Conservation (phyloP, 306 rosid species). For the Geum urbanum region DNA sequence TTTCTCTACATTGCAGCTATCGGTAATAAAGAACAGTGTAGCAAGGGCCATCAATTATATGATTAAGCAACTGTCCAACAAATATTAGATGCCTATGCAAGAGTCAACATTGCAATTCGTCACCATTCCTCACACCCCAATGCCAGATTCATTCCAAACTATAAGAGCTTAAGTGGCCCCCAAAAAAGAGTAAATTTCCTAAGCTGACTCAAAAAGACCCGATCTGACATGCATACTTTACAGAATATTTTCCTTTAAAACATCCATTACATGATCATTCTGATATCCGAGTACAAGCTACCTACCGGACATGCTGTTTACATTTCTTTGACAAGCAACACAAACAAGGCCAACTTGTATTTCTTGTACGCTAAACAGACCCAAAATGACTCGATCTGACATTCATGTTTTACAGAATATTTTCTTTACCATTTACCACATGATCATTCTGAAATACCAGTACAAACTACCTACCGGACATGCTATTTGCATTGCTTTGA, state of each 20-base stretch:
- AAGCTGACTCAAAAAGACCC: background rate
- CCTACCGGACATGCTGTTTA: background rate
- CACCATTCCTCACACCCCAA: background rate
- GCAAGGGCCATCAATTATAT: background rate
- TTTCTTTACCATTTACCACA: too few relatives aligned
- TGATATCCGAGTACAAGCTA: background rate
- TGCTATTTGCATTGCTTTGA: background rate
- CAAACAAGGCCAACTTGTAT: too few relatives aligned
- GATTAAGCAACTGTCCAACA: background rate
- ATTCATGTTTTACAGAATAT: background rate
- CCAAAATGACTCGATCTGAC: background rate
- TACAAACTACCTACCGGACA: background rate
- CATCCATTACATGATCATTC: background rate
- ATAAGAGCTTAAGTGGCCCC: background rate
- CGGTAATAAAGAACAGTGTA: background rate
- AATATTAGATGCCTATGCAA: background rate
- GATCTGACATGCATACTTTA: background rate
- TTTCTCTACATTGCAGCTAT: constrained; percentile 2
- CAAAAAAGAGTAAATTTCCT: background rate
- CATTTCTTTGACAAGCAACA: background rate
- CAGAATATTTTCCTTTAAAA: background rate
- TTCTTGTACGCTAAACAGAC: too few relatives aligned
- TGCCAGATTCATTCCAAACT: background rate
- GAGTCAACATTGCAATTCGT: too few relatives aligned
- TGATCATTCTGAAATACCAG: background rate